Conservation (phyloP, 108 stramenopile species). For the Tribonema minus region DNA sequence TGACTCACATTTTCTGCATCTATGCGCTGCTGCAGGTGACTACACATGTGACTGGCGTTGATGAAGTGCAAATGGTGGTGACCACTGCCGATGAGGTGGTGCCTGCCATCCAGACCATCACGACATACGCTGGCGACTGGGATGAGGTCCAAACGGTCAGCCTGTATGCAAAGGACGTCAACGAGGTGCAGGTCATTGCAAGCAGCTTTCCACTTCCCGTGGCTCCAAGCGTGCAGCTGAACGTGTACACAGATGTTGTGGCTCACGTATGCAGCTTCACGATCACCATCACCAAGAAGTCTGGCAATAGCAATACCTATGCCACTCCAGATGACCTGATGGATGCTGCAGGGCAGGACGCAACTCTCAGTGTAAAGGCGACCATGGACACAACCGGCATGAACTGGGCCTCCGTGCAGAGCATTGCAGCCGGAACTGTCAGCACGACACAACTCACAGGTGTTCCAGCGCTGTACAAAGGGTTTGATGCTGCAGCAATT, state of each 20-base stretch:
- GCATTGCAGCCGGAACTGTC: too few relatives aligned
- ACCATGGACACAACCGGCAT: slow-evolving; percentile 62
- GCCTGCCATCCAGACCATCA: slow-evolving; percentile 67
- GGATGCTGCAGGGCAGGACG: slow-evolving; percentile 55
- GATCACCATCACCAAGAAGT: slow-evolving; percentile 46
- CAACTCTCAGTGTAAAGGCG: slow-evolving; percentile 53
- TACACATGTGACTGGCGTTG: slow-evolving; percentile 61
- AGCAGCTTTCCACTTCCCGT: slow-evolving; percentile 47
- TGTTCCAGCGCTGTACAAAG: too few relatives aligned
- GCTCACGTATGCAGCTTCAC: not conserved
- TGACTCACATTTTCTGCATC: too few relatives aligned
- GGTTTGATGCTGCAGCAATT: too few relatives aligned
- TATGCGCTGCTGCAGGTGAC: not conserved
- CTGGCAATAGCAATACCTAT: slow-evolving; percentile 48
- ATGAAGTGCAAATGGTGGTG: slow-evolving; percentile 73
- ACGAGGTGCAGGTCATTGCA: slow-evolving; percentile 69
- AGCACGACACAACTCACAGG: too few relatives aligned
- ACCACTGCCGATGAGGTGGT: slow-evolving; percentile 56
- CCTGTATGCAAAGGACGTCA: slow-evolving; percentile 62
- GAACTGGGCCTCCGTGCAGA: slow-evolving; percentile 41
- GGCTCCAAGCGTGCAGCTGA: not conserved
- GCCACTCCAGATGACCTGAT: slow-evolving; percentile 50
- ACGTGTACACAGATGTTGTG: not conserved
- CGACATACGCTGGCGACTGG: slow-evolving; percentile 54
- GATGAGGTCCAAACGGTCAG: slow-evolving; percentile 70